Base-by-base conservation (phyloP, 1,139 yeast species). In the Blastobotrys ciferrii region DNA sequence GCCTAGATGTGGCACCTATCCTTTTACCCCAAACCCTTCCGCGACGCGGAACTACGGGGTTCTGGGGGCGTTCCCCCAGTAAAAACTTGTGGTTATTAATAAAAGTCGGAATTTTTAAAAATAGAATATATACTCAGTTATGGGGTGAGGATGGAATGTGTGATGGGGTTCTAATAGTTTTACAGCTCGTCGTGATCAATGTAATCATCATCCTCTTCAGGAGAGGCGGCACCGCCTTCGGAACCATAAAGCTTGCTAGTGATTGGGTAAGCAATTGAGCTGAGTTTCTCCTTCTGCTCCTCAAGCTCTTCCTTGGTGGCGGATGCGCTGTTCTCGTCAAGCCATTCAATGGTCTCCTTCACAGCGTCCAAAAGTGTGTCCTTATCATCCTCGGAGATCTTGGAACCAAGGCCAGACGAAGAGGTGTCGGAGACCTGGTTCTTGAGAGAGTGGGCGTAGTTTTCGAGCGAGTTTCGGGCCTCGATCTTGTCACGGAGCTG, bases 281-380 rank as follows among this genome's bases (percentile, higher is more conserved):
- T 80, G 68, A 92, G 80, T 66, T 85, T 81, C 69, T 89, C 95
- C 73, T 82, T 87, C 74, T 89, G 95, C 71, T 89, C 98, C 54
- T 88, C 95, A 62, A 87, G 85, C 65, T 92, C 98, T 71, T 89
- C 98, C 62, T 85, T 80, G 52, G 95, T 80, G 42, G 97, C 98
- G 53, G 83, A 71, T 52, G 87, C 94, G 64, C 81, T 85, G 72
- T 87, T 87, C 66, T 91, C 97, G 61, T 84, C 89, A 60, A 92
- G 74, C 82, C 94, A 92, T 70, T 86, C 96, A 58, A 85, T 72
- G 48, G 89, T 80, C 69, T 92, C 98, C 69, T 83, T 82, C 61
- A 88, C 74, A 54, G 97, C 96, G 63, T 91, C 98, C 61, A 78
- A 75, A 64, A 92, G 75, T 58, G 95, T 78, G 73, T 88, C 96